phyloP scores from a whole-genome alignment of 345 rosid species.

The Corchorus capsularis region DNA sequence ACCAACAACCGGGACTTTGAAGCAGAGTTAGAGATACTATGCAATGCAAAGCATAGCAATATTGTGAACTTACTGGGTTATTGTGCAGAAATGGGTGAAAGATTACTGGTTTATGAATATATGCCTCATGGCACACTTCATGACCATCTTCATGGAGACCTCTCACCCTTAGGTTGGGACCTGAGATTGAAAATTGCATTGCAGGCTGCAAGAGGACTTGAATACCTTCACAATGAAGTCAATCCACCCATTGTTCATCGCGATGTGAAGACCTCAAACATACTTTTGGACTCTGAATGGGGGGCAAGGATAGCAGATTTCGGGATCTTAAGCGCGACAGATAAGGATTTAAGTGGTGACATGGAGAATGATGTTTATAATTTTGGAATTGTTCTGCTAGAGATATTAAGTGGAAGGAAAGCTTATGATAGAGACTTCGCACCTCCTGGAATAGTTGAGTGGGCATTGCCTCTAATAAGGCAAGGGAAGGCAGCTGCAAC shows the following conservation, averaged over 20 bases:
- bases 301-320: conserved; percentile 83
- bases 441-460: conserved; percentile 68
- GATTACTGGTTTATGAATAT: conserved; percentile 81
- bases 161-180: conserved; percentile 73
- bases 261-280: conserved; percentile 74
- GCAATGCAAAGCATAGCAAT: conserved; percentile 72
- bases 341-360: conserved; percentile 52
- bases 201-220: conserved; percentile 88
- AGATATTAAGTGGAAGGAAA: conserved; percentile 87
- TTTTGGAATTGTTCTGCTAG: conserved; percentile 74
- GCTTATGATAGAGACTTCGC: conserved; percentile 59
- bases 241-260: conserved; percentile 68
- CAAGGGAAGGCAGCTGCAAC: conserved; percentile 74
- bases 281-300: conserved; percentile 83
- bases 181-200: conserved; percentile 65
- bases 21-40: conserved; percentile 72
- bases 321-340: conserved; percentile 62
- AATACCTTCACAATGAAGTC: conserved; percentile 76
- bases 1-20: conserved; percentile 79
- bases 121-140: conserved; percentile 90
- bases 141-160: conserved; percentile 85
- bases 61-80: conserved; percentile 87
- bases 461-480: conserved; percentile 72
- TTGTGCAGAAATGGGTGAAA: conserved; percentile 87
- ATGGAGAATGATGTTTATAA: conserved; percentile 65